Conservation (phyloP, 495 filamentous ascomycete species). For the Xylaria sp. region DNA sequence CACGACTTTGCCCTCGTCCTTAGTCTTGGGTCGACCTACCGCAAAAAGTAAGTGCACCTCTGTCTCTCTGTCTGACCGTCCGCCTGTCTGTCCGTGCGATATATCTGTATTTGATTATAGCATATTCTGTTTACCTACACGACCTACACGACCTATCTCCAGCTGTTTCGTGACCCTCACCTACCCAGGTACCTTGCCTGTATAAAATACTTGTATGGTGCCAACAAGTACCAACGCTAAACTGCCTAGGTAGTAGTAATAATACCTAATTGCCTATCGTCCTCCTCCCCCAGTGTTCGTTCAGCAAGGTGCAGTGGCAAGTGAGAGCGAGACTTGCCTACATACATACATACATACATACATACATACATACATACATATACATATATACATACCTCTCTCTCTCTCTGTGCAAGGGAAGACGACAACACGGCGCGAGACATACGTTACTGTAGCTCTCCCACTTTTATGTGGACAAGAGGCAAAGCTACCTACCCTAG, state of each 20-base stretch:
- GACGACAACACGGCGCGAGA: neutral
- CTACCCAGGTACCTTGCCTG: neutral
- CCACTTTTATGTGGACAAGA: neutral
- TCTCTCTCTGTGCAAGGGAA: neutral
- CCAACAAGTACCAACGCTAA: conserved; percentile 9
- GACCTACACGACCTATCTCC: neutral
- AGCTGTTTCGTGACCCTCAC: neutral
- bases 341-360: no score
- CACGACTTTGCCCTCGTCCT: neutral
- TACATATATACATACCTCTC: no score
- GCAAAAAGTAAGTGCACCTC: neutral
- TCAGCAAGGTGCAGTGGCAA: neutral
- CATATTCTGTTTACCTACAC: neutral
- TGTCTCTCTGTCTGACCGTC: neutral
- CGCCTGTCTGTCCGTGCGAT: neutral
- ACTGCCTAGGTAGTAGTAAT: neutral
- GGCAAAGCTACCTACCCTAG: neutral
- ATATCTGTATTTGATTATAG: conserved; percentile 1
- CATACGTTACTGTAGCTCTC: conserved; percentile 1
- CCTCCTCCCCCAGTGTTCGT: neutral
- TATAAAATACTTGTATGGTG: neutral
- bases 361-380: no score
- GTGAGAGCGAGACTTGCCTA: conserved; percentile 5
- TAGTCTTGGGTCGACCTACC: neutral
- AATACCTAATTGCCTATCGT: conserved; percentile 13